These are phyloP conservation scores for Raphanus raphanistrum DNA, from an alignment of 345 rosid species.

Conservation along the genomic window DNA sequence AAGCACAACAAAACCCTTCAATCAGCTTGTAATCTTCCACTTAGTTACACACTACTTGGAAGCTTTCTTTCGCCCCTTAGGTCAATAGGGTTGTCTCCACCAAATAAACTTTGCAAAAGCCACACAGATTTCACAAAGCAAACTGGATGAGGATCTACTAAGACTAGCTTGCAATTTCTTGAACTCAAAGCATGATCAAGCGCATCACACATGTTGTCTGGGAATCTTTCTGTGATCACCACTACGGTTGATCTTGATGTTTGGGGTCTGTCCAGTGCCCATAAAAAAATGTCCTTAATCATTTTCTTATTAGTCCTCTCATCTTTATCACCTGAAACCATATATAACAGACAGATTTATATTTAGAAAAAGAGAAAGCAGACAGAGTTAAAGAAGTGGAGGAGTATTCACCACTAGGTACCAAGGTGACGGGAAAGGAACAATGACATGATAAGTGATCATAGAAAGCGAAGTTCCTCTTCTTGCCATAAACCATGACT, in stretches of 20 bases:
- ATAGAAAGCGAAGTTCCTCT: neutral
- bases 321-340: neutral
- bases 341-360: neutral
- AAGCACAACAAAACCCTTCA: too few relatives aligned
- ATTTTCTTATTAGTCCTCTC: neutral
- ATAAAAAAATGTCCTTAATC: neutral
- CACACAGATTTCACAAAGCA: neutral
- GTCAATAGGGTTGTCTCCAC: too few relatives aligned
- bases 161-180: neutral
- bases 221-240: neutral
- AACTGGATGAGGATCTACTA: neutral
- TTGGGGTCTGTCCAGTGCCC: neutral
- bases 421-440: too few relatives aligned
- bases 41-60: too few relatives aligned
- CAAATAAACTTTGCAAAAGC: neutral
- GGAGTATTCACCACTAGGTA: too few relatives aligned
- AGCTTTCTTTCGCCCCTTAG: too few relatives aligned
- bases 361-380: neutral
- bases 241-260: neutral
- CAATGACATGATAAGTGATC: neutral
- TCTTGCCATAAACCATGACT: neutral
- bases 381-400: too few relatives aligned
- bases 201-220: neutral
- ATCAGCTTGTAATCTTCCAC: too few relatives aligned
- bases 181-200: neutral